These are phyloP conservation scores for Gossypium raimondii DNA, from an alignment of 345 rosid genomes.

Conservation along the genomic window DNA sequence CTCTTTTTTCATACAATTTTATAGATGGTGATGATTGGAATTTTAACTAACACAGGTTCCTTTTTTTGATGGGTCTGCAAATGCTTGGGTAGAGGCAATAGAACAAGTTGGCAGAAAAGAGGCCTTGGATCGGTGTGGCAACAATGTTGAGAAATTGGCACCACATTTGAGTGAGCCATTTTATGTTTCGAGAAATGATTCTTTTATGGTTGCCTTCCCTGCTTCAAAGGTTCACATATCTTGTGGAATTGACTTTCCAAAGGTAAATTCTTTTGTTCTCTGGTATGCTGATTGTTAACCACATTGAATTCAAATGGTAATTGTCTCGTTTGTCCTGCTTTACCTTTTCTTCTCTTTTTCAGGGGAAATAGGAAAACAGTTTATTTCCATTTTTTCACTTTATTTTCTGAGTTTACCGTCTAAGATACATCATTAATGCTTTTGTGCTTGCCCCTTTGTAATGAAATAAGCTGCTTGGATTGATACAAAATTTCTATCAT, in stretches of 20 bases:
- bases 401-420: neutral
- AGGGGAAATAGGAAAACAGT: neutral
- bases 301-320: neutral
- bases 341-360: neutral
- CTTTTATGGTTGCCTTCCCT: conserved; percentile 66
- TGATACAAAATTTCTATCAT: neutral
- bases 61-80: conserved; percentile 83
- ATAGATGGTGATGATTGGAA: neutral
- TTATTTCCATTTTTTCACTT: neutral
- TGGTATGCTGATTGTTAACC: neutral
- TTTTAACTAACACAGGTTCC: conserved; percentile 55
- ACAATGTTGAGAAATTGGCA: conserved; percentile 48
- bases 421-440: neutral
- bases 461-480: neutral
- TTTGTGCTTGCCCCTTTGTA: neutral
- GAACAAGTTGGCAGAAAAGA: conserved; percentile 49
- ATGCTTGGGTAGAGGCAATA: conserved; percentile 65
- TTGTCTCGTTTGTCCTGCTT: neutral
- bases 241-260: conserved; percentile 78
- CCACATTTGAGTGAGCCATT: conserved; percentile 57
- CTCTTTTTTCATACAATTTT: neutral
- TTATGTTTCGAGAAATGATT: conserved; percentile 52
- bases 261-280: conserved; percentile 31
- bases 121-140: conserved; percentile 49
- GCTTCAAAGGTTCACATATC: conserved; percentile 51